These are phyloP conservation scores for Trichosporon sp. DNA, from an alignment of 1,284 basidiomycete species.

Conservation along the genomic window DNA sequence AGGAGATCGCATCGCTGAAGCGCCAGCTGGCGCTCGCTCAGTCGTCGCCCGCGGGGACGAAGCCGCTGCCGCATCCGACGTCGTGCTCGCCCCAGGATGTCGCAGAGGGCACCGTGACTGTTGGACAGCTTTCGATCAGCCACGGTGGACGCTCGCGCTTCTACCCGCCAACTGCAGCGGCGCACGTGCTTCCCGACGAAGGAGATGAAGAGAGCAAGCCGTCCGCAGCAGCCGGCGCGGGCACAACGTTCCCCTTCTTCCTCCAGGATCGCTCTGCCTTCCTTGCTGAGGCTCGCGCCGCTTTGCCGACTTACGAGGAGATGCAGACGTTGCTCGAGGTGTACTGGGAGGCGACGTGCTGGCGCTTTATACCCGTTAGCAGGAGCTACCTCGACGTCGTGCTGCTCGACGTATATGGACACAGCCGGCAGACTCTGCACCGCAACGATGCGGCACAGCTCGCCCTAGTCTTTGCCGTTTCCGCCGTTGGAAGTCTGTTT, in stretches of 20 bases:
- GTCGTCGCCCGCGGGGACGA: not conserved
- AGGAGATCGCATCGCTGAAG: not conserved
- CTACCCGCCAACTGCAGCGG: not conserved
- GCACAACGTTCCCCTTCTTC: not conserved
- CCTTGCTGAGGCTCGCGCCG: not conserved
- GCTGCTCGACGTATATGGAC: not conserved
- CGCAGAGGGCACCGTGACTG: not conserved
- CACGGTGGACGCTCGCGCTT: not conserved
- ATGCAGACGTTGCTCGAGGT: not conserved
- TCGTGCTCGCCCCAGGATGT: not conserved
- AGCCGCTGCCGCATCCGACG: not conserved
- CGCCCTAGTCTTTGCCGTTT: not conserved
- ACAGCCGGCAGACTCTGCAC: not conserved
- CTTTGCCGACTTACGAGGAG: not conserved
- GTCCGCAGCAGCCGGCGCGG: not conserved
- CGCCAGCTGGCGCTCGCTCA: not conserved
- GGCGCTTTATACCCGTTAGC: not conserved
- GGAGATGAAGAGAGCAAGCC: constrained; percentile 1
- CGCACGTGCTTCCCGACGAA: not conserved
- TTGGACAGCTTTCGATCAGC: not conserved
- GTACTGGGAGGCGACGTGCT: constrained; percentile 1
- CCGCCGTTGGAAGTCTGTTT: not conserved
- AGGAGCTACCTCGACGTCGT: not conserved
- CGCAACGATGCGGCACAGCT: constrained; percentile 1
- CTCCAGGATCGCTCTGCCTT: not conserved